A percentile compares a stretch with the other conserved stretches of the same genome.
These are phyloP conservation scores for Saccharomycopsis hybrid DNA, from an alignment of 1,139 yeast species.

Conservation along the genomic window DNA sequence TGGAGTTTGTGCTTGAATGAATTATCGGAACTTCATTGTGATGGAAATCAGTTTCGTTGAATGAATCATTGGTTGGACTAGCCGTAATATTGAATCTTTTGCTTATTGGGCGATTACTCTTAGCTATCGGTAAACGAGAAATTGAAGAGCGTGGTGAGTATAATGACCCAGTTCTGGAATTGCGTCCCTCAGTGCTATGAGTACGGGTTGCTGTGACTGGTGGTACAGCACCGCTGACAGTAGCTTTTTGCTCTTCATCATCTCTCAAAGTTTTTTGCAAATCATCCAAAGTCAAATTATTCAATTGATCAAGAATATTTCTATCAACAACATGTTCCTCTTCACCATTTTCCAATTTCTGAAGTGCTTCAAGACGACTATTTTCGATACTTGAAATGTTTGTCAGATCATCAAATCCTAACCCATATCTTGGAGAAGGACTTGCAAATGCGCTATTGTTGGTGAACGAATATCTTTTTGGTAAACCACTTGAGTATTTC, in stretches of 20 bases:
- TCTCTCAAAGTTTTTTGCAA: slow-evolving; percentile 10
- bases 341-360: slow-evolving; percentile 12
- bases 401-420: not conserved
- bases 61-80: not conserved
- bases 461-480: not conserved
- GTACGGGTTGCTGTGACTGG: too few species aligned
- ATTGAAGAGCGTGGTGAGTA: slow-evolving; percentile 7
- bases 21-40: too few species aligned
- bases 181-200: too few species aligned
- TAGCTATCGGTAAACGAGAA: slow-evolving; percentile 11
- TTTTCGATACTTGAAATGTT: slow-evolving; percentile 8
- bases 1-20: slow-evolving; percentile 3
- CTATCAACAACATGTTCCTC: not conserved
- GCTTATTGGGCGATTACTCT: not conserved
- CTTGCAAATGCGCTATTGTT: too few species aligned
- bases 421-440: not conserved
- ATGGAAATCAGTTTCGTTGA: not conserved
- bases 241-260: too few species aligned
- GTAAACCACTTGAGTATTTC: not conserved
- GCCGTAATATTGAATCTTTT: slow-evolving; percentile 1
- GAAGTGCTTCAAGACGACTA: slow-evolving; percentile 17
- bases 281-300: slow-evolving; percentile 11
- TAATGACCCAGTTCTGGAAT: too few species aligned
- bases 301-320: slow-evolving; percentile 8
- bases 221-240: too few species aligned